Base-by-base conservation (phyloP, 2,329 filamentous ascomycete species). In the Arthrobotrys entomopaga region DNA sequence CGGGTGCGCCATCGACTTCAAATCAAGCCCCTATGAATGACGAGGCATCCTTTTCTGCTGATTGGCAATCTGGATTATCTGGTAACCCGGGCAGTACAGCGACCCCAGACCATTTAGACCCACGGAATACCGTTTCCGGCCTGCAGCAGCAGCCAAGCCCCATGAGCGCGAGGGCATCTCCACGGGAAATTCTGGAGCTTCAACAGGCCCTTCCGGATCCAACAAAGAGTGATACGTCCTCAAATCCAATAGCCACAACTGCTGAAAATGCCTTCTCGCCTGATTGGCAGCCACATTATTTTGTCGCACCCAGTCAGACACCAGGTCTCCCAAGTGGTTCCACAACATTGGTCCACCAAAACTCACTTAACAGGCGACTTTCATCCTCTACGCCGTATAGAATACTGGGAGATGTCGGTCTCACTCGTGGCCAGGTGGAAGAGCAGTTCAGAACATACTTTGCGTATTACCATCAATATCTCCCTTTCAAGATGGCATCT, bases 401-500 rank as follows among this genome's bases (percentile, higher is more conserved):
- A 42, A 66, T 66, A 22, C 40, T 66, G 19, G 63, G 63, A 40
- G 63, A 66, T 52, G 63, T 66, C 8, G 63, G 63, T 15, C 63
- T 66, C 26, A 66, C 63, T 24, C 63, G 53, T 13, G 63, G 63
- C 10, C 63, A 66, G n/a, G 63, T 66, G 2, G 63, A 66, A 4
- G 63, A 66, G n/a, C 63, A 58, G 19, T 66, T 66, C 42, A 58
- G 63, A 40, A 26, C 63, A 49, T 66, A 50, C 26, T 66, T 66
- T 42, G 63, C 63, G 1, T 46, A 66, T n/a, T 66, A 49, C 26
- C 63, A 66, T n/a, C 63, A 66, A 40, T 66, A 66, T 26, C 42
- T 66, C 3, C 52, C 63, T 10, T 66, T 66, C 53, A 58, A 57
- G 52, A 66, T 66, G 63, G 52, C 49, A 1, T 58, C 63, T 1